Base-by-base conservation (phyloP, 2,329 filamentous ascomycete genomes). In the Aspergillus viridinutans region DNA sequence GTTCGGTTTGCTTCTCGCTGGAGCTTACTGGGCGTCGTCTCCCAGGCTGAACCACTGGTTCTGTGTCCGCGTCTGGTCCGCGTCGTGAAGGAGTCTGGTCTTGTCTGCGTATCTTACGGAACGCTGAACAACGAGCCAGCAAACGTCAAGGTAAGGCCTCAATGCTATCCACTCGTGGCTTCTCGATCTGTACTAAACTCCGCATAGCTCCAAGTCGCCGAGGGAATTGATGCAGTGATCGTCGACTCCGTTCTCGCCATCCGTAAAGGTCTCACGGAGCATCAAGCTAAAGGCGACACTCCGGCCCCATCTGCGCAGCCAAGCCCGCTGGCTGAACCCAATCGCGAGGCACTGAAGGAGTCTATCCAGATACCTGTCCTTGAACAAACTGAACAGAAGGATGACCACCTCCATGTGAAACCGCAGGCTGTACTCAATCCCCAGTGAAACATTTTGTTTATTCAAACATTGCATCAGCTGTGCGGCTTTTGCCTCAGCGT, bases 71-170 rank as follows among this genome's bases (percentile, higher is more conserved):
- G 94, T 28, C 79, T 99, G 48, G 92, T 99, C 43, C 87, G 85
- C 67, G 92, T 97, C 23, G 92, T 99, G 17, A 97, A 97, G 78
- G 92, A 96, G 74, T 91, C 87, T 51, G 93, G 93, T 4, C 76
- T 99, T 59, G 91, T 99, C 2, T 99, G 94, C 70, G 92, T 97
- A 55, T 95, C 90, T 62, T 99, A 99, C 69, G 94, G 94, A n/a
- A 79, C 82, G 12, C 74, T 91, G 68, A 99, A 99, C 72, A 99
- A 99, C 61, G 88, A 97, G 52, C 84, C 90, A 0, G 80, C 83
- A 21, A 88, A 95, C 75, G 92, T 96, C 38, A 87, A 93, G 81
- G 90, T 94, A 81, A 74, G 85, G 55, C 38, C 42, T 23, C 26
- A n/a, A 29, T 23, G 4, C n/a, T 38, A 17, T 14, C 14, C 32